These are phyloP conservation scores for Aspergillus fischeri DNA, from an alignment of 2,329 filamentous ascomycete species.

Conservation along the genomic window DNA sequence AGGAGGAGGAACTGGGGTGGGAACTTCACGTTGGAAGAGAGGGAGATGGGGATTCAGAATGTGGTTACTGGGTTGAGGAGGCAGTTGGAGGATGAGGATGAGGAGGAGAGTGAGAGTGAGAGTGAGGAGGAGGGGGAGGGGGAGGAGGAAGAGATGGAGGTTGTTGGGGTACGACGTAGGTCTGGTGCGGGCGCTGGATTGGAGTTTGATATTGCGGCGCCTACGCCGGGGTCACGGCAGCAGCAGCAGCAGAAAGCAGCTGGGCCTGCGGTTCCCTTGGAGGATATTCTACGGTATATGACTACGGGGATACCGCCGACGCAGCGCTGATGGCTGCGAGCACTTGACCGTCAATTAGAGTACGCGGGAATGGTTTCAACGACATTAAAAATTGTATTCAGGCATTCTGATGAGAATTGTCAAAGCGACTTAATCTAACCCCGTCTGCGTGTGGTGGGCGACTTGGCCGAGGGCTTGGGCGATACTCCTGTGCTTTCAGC, in stretches of 20 bases:
- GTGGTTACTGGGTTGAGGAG: conserved; percentile 67
- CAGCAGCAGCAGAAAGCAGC: conserved; percentile 13
- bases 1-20: conserved; percentile 53
- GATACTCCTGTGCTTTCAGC: conserved; percentile 40
- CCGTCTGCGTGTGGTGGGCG: conserved; percentile 54
- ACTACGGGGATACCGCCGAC: conserved; percentile 42
- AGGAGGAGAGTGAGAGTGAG: conserved; percentile 42
- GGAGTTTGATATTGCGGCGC: conserved; percentile 31
- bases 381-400: neutral
- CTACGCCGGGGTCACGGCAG: conserved; percentile 7
- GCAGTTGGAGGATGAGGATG: conserved; percentile 53
- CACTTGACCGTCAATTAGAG: neutral
- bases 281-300: conserved; percentile 49
- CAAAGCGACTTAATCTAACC: conserved; percentile 37
- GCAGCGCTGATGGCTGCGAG: conserved; percentile 19
- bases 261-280: conserved; percentile 37
- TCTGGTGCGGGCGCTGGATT: conserved; percentile 26
- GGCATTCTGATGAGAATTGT: neutral
- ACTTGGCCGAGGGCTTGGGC: conserved; percentile 42
- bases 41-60: conserved; percentile 60
- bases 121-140: conserved; percentile 54
- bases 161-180: conserved; percentile 35
- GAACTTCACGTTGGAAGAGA: conserved; percentile 69
- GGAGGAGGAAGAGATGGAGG: conserved; percentile 45
- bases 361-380: neutral